A percentile compares a stretch with the other conserved stretches of the same genome.
Conservation (phyloP, 225 moss, liverwort and hornwort genomes). For the Polytrichum commune region DNA sequence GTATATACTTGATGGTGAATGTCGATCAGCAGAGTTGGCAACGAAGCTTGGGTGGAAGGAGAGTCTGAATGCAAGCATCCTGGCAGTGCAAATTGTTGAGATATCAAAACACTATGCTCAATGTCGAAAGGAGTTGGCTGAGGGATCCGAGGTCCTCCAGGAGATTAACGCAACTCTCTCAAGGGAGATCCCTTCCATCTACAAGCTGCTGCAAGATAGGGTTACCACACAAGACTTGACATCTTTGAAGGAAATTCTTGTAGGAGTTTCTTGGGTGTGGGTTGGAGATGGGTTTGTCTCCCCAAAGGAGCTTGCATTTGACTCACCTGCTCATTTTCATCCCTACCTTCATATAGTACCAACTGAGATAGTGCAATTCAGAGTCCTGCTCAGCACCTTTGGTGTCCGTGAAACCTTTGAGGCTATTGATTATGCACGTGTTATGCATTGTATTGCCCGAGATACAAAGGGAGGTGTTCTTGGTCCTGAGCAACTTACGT, state of each 20-base stretch:
- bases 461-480: conserved; percentile 56
- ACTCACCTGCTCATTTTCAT: conserved; percentile 91
- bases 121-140: conserved; percentile 20
- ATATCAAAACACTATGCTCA: conserved; percentile 48
- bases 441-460: conserved; percentile 57
- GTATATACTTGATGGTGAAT: conserved; percentile 76
- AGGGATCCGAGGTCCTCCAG: conserved; percentile 19
- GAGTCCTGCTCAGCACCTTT: conserved; percentile 54
- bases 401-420: conserved; percentile 82
- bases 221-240: conserved; percentile 58
- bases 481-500: conserved; percentile 63
- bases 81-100: conserved; percentile 74
- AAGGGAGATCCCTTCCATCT: conserved; percentile 63
- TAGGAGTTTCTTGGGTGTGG: conserved; percentile 76
- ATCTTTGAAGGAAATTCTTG: conserved; percentile 56
- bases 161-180: conserved; percentile 38
- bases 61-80: conserved; percentile 53
- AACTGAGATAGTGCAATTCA: conserved; percentile 67
- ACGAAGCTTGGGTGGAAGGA: conserved; percentile 72
- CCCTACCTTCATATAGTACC: conserved; percentile 86
- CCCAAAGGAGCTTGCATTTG: conserved; percentile 78
- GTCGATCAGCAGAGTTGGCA: conserved; percentile 48
- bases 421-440: conserved; percentile 64
- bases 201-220: conserved; percentile 66
- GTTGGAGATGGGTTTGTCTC: conserved; percentile 81